These are phyloP conservation scores for Dendrobium catenatum DNA, from an alignment of 106 monocot species.

Conservation along the genomic window DNA sequence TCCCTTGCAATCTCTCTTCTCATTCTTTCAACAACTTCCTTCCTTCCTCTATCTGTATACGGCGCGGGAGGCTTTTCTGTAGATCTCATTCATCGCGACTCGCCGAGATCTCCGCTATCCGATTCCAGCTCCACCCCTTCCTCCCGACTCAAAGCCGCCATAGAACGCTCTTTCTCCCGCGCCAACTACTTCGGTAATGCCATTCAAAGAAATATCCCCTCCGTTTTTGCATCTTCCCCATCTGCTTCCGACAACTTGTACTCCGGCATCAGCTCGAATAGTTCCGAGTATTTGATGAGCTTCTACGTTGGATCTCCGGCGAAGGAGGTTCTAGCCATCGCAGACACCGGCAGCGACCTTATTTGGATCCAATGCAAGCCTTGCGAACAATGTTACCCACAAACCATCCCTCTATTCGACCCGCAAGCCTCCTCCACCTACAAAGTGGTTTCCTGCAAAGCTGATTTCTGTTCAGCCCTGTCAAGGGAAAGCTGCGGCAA, in stretches of 20 bases:
- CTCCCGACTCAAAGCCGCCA: slow-evolving; percentile 38
- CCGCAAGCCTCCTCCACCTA: slow-evolving; percentile 64
- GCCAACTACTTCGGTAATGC: not conserved
- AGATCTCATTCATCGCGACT: not conserved
- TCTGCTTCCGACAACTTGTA: not conserved
- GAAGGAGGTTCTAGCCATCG: slow-evolving; percentile 29
- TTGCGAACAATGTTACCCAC: slow-evolving; percentile 57
- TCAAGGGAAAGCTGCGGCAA: slow-evolving; percentile 22
- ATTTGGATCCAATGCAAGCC: slow-evolving; percentile 88
- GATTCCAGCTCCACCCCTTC: slow-evolving; percentile 18
- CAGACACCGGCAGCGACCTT: slow-evolving; percentile 87
- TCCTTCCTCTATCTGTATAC: not conserved
- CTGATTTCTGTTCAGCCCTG: slow-evolving; percentile 32
- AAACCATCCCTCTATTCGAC: slow-evolving; percentile 63
- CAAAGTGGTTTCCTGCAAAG: slow-evolving; percentile 42
- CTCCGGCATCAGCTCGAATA: slow-evolving; percentile 8
- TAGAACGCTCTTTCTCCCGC: slow-evolving; percentile 23
- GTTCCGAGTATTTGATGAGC: slow-evolving; percentile 26
- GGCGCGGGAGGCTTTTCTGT: not conserved
- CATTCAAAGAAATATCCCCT: not conserved
- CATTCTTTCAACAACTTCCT: not conserved
- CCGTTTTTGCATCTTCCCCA: too few relatives aligned
- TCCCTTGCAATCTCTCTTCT: not conserved
- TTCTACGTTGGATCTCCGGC: slow-evolving; percentile 31
- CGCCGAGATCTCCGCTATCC: not conserved